A percentile compares a stretch with the other conserved stretches of the same genome.
Conservation (phyloP, 139 green algal species). For the Ostreobium quekettii region DNA sequence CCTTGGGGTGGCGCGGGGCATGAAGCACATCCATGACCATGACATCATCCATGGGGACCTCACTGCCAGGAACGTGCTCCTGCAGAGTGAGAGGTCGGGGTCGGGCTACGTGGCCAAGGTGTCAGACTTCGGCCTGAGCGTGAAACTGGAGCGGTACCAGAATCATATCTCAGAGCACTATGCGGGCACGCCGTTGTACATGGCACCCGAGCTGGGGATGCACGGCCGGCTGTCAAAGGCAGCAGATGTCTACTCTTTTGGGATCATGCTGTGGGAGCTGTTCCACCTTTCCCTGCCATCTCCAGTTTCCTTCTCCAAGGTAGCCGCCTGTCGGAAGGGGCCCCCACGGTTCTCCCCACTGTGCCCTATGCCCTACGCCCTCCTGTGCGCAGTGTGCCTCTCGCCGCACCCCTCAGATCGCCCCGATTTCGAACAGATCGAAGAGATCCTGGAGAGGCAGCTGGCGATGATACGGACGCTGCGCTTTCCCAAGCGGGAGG, state of each 20-base stretch:
- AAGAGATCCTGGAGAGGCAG: neutral
- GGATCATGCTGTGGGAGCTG: constrained; percentile 19
- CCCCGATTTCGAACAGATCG: neutral
- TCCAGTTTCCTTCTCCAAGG: neutral
- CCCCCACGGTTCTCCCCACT: neutral
- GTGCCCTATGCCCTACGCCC: neutral
- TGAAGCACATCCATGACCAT: constrained; percentile 13
- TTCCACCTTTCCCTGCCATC: neutral
- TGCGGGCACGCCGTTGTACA: constrained; percentile 13
- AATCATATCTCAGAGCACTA: constrained; percentile 16
- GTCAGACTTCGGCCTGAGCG: constrained; percentile 20
- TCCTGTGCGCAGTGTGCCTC: neutral
- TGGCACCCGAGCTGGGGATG: constrained; percentile 18
- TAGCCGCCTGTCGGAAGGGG: neutral
- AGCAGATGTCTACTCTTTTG: constrained; percentile 23
- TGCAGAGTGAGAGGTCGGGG: constrained; percentile 3
- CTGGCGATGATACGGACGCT: neutral
- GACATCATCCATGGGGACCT: constrained; percentile 19
- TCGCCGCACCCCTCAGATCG: neutral
- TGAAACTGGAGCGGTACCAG: neutral
- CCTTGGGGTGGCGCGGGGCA: constrained; percentile 16
- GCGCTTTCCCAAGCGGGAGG: too few species aligned
- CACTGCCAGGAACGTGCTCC: constrained; percentile 15
- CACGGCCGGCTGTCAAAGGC: too few species aligned
- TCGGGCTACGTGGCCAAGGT: constrained; percentile 14